Evolutionary conservation across 2,329 filamentous ascomycete genomes (phyloP).

Genomic region (Penicillium sp.): DNA sequence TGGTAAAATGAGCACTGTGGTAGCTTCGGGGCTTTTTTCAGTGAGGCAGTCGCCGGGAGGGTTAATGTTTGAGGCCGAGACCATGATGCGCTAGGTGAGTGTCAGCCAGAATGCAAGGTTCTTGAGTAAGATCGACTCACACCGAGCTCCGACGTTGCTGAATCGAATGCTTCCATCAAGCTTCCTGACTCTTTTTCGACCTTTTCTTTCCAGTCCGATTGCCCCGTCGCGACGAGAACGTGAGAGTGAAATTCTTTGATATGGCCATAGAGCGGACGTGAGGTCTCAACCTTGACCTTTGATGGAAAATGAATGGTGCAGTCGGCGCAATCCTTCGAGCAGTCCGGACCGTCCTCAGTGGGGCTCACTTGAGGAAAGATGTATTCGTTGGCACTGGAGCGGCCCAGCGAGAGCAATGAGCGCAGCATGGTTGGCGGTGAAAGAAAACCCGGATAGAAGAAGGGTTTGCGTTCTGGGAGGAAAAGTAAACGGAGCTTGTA

Average conservation of each 20-base stretch:
- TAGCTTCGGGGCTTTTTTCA: constrained; percentile 47
- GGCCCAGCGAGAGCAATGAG: constrained; percentile 34
- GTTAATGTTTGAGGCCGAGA: constrained; percentile 39
- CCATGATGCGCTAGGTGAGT: constrained; percentile 32
- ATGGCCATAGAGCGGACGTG: constrained; percentile 36
- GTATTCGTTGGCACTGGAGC: constrained; percentile 27
- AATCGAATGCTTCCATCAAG: constrained; percentile 51
- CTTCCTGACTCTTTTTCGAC: constrained; percentile 46
- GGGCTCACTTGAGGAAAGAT: constrained; percentile 41
- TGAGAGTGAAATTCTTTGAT: constrained; percentile 40
- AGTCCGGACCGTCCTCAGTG: constrained; percentile 37
- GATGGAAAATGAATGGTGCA: constrained; percentile 39
- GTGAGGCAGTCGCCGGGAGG: constrained; percentile 14
- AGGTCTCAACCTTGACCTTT: constrained; percentile 38
- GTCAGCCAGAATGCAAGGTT: not conserved
- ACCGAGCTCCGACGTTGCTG: constrained; percentile 65
- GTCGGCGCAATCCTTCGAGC: constrained; percentile 38
- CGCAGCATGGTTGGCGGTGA: constrained; percentile 30
- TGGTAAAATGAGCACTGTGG: constrained; percentile 76
- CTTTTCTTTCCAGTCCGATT: constrained; percentile 40
- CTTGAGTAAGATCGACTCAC: constrained; percentile 48
- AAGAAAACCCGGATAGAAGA: not conserved
- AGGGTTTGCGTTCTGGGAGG: not conserved
- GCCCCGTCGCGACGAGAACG: constrained; percentile 41
- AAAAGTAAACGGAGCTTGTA: not conserved